Percentiles rank a stretch among this genome's conserved stretches.
Conservation (phyloP, 768 basidiomycete species). For the Lenzites betulinus region DNA sequence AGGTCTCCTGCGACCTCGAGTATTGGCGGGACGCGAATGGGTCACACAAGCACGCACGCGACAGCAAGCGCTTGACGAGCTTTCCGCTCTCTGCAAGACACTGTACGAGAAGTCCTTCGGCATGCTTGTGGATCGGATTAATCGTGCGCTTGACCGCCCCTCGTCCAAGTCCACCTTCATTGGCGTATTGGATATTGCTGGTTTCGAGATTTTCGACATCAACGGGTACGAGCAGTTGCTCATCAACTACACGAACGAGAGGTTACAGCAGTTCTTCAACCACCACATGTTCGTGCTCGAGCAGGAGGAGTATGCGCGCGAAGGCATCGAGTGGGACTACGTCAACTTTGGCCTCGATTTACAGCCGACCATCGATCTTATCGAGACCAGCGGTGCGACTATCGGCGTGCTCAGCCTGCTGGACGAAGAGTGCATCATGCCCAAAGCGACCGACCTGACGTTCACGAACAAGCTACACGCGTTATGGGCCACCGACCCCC, state of each 20-base stretch:
- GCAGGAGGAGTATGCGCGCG: conserved; percentile 97
- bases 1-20: conserved; percentile 85
- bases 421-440: conserved; percentile 99
- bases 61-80: conserved; percentile 91
- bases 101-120: conserved; percentile 98
- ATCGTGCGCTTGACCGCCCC: conserved; percentile 90
- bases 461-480: conserved; percentile 91
- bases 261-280: conserved; percentile 96
- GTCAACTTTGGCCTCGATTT: conserved; percentile 97
- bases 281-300: conserved; percentile 99
- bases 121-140: conserved; percentile 90
- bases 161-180: conserved; percentile 93
- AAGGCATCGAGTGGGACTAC: conserved; percentile 97
- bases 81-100: conserved; percentile 89
- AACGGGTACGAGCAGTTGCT: conserved; percentile 97
- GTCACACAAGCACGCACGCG: conserved; percentile 90
- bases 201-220: conserved; percentile 95
- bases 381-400: conserved; percentile 69
- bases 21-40: conserved; percentile 96
- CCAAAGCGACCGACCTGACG: conserved; percentile 93
- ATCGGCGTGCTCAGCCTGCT: conserved; percentile 92
- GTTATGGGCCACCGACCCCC: conserved; percentile 63
- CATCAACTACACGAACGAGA: conserved; percentile 99
- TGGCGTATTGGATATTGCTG: conserved; percentile 98
- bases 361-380: conserved; percentile 97